Evolutionary conservation across 2,329 filamentous ascomycete genomes (phyloP), one percentile per base, ranked within the genome.

Genomic region (Aspergillus novoparasiticus): DNA sequence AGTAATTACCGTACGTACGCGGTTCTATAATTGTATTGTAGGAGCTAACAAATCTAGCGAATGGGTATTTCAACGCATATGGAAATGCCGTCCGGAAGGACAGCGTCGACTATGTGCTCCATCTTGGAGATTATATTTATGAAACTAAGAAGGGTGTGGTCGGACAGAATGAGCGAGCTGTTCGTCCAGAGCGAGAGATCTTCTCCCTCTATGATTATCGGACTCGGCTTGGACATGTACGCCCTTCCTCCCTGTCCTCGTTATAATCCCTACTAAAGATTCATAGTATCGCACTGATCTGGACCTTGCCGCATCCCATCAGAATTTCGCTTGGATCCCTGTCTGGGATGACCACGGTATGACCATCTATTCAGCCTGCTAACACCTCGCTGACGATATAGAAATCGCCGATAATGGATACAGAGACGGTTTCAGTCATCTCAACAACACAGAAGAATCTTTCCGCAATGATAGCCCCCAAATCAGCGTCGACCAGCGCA

Each of bases 401-500:
- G 82, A 88, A 76, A 84, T 90, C 28, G 83, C 86, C 6, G 84
- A 91, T 72, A 91, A 92, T 69, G 85, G 84, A 3, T 91, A 87
- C 71, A 81, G 85, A 28, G 88, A 88, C 69, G 89, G 89, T 1
- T 84, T 83, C 10, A 82, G 84, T 2, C 80, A 81, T 4, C 76
- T 89, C 28, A 89, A 88, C 74, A 91, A 91, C 73, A 90, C 86
- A 11, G 88, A 90, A 69, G 83, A 85, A 9, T 89, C 86, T 0
- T 92, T 91, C 76, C 72, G 86, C 32, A 80, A 83, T 55, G 83
- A 86, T 61, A 84, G 84, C 1, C 62, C 65, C 4, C 80, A 82
- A 16, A 82, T 91, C n/a, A 86, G 83, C 36, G 86, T 91, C n/a
- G 89, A 91, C 67, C 86, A 90, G 72, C 84, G 89, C 66, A 92